Base-by-base conservation (phyloP, 768 basidiomycete genomes). In the Tylopilus vinaceipallidus region DNA sequence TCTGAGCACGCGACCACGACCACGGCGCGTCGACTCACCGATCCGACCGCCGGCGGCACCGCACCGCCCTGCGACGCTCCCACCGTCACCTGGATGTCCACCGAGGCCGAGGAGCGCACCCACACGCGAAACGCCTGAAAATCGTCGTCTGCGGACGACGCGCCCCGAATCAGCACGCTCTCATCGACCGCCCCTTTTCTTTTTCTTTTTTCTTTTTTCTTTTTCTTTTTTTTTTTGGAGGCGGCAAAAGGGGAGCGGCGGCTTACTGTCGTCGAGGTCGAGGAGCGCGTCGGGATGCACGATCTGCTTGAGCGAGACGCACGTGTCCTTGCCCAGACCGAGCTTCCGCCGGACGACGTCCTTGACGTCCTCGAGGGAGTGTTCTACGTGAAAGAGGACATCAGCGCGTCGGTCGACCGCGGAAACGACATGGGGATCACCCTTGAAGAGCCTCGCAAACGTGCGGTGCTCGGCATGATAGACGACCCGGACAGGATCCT, bases 201-300 rank as follows among this genome's bases (percentile, higher is more conserved):
- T n/a, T n/a, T n/a, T n/a, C n/a, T n/a, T n/a, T n/a, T n/a, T n/a
- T n/a, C n/a, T n/a, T n/a, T n/a, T n/a, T n/a, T n/a, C n/a, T n/a
- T n/a, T n/a, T n/a, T n/a, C n/a, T n/a, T n/a, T n/a, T n/a, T n/a
- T n/a, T n/a, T n/a, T n/a, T n/a, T n/a, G n/a, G n/a, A n/a, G n/a
- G n/a, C n/a, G n/a, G n/a, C n/a, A n/a, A n/a, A n/a, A n/a, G n/a
- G n/a, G n/a, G n/a, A n/a, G n/a, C n/a, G n/a, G n/a, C n/a, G n/a
- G 17, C 48, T 53, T 57, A 88, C 90, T 86, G 61, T 91, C 88
- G 30, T 88, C 88, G n/a, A 92, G 73, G 62, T 86, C 86, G 20
- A 90, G 75, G 13, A 64, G 61, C 49, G 69, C 70, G 8, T 72
- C 78, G 19, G 74, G 74, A 29, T 84, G 77, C 40, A n/a, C n/a